Evolutionary conservation across 371 early-diverging fungal genomes (phyloP).

Genomic region (Mucor circinelloides): DNA sequence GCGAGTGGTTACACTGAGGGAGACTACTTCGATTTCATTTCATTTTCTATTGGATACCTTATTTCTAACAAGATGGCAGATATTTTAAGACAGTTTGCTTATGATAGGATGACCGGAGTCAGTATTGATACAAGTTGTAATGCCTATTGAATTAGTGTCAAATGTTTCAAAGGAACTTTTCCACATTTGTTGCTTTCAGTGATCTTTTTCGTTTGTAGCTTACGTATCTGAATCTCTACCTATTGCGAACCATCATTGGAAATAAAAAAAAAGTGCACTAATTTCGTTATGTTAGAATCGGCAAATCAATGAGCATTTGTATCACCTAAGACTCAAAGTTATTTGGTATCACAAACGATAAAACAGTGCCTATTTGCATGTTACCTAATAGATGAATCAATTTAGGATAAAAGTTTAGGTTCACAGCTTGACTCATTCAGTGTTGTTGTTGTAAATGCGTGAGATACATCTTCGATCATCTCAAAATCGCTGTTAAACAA

Average conservation of each 20-base stretch:
- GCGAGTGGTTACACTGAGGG: not conserved
- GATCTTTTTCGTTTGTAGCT: not conserved
- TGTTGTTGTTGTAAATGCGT: not conserved
- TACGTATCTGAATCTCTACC: not conserved
- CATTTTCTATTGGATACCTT: not conserved
- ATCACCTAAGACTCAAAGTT: not conserved
- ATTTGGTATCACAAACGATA: not conserved
- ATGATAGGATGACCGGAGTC: conserved; percentile 5
- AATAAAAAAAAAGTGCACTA: not conserved
- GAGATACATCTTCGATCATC: too few species aligned
- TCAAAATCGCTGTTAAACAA: not conserved
- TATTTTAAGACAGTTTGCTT: not conserved
- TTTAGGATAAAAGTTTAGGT: not conserved
- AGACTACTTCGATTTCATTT: not conserved
- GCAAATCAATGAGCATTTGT: conserved; percentile 1
- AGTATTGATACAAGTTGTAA: not conserved
- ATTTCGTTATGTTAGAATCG: not conserved
- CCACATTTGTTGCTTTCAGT: not conserved
- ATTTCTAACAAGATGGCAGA: not conserved
- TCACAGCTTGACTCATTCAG: not conserved
- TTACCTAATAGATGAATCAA: not conserved
- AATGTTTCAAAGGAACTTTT: not conserved
- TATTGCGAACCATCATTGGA: not conserved
- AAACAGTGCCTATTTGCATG: not conserved
- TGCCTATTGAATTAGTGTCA: not conserved